Evolutionary conservation across 768 basidiomycete species (phyloP).

Genomic region (Hysterangium stoloniferum): DNA sequence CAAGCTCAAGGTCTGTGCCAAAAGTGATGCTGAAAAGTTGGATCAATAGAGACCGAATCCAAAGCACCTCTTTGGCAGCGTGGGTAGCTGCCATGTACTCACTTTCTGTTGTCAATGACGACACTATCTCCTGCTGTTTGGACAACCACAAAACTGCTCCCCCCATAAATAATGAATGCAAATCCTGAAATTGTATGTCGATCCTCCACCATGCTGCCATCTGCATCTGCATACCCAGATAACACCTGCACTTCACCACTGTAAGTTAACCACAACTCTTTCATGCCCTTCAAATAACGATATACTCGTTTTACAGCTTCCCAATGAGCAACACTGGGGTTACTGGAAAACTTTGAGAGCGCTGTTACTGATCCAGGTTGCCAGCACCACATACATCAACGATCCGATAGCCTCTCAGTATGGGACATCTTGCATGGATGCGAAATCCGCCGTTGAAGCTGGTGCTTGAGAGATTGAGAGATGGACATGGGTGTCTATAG

Average conservation of each 20-base stretch:
- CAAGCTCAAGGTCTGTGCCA: too few species aligned
- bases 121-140: too few species aligned
- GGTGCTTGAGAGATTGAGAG: neutral
- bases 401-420: constrained; percentile 18
- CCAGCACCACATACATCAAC: constrained; percentile 22
- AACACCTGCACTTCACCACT: constrained; percentile 13
- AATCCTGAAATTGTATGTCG: too few species aligned
- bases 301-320: constrained; percentile 13
- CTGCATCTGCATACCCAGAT: constrained; percentile 19
- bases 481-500: constrained; percentile 13
- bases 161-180: too few species aligned
- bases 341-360: constrained; percentile 9
- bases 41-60: too few species aligned
- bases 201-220: too few species aligned
- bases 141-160: too few species aligned
- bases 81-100: too few species aligned
- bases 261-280: constrained; percentile 6
- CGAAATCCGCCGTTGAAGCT: neutral
- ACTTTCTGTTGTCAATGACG: too few species aligned
- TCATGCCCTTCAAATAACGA: constrained; percentile 10
- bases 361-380: constrained; percentile 9
- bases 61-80: too few species aligned
- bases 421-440: neutral
- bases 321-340: constrained; percentile 17
- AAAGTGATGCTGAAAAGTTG: too few species aligned